These are phyloP conservation scores for Diaporthe sp. DNA, from an alignment of 2,329 filamentous ascomycete species.

Conservation along the genomic window DNA sequence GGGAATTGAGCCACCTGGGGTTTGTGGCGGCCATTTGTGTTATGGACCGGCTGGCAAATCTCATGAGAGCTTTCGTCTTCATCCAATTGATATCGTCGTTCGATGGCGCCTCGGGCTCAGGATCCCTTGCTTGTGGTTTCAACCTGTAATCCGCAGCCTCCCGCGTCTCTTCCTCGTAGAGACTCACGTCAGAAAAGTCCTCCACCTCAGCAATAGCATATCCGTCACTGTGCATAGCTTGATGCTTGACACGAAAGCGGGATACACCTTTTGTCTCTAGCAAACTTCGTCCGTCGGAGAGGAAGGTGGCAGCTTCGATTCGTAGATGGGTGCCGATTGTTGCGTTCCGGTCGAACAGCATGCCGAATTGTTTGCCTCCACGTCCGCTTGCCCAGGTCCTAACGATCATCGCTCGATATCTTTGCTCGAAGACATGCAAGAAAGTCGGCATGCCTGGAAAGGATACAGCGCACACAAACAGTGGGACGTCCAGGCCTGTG, in stretches of 20 bases:
- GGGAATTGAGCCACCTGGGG: slow-evolving; percentile 80
- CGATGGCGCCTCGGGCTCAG: slow-evolving; percentile 29
- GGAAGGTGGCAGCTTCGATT: slow-evolving; percentile 79
- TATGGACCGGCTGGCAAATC: slow-evolving; percentile 77
- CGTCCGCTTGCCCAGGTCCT: slow-evolving; percentile 72
- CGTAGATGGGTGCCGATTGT: slow-evolving; percentile 78
- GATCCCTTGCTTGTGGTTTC: neutral
- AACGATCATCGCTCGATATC: slow-evolving; percentile 90
- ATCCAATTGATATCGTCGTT: slow-evolving; percentile 62
- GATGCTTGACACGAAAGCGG: slow-evolving; percentile 79
- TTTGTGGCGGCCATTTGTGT: slow-evolving; percentile 76
- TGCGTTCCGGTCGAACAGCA: slow-evolving; percentile 71
- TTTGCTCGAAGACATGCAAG: slow-evolving; percentile 91
- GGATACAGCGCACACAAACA: slow-evolving; percentile 86
- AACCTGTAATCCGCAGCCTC: slow-evolving; percentile 66
- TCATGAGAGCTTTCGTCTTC: slow-evolving; percentile 79
- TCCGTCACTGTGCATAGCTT: slow-evolving; percentile 75
- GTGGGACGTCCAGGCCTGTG: slow-evolving; percentile 72
- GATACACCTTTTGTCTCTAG: slow-evolving; percentile 83
- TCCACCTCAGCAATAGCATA: slow-evolving; percentile 84
- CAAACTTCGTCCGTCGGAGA: slow-evolving; percentile 85
- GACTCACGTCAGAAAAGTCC: slow-evolving; percentile 83
- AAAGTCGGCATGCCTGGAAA: slow-evolving; percentile 90
- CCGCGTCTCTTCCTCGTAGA: slow-evolving; percentile 82
- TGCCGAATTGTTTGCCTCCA: slow-evolving; percentile 83